A percentile compares a stretch with the other conserved stretches of the same genome.
Conservation (phyloP, 352 stramenopile species). For the Globisporangium cylindrosporum region DNA sequence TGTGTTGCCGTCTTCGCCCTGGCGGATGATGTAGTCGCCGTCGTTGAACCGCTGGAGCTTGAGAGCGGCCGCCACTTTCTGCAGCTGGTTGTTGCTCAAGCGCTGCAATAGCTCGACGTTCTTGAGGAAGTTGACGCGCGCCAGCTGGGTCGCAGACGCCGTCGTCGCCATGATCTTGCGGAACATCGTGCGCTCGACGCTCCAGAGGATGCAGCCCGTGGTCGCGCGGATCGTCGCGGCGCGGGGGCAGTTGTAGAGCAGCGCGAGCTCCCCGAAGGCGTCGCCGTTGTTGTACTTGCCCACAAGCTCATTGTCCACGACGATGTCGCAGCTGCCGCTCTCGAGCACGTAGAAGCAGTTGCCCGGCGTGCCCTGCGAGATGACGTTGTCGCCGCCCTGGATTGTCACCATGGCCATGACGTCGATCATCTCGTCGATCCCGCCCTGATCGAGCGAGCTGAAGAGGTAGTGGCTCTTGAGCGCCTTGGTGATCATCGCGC, state of each 20-base stretch:
- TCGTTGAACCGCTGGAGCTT: constrained; percentile 84
- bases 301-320: constrained; percentile 76
- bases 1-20: constrained; percentile 93
- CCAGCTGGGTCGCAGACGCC: constrained; percentile 66
- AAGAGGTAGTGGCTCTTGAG: constrained; percentile 86
- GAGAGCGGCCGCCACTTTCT: constrained; percentile 81
- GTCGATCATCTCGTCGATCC: constrained; percentile 83
- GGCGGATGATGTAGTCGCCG: constrained; percentile 92
- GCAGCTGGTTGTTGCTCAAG: constrained; percentile 80
- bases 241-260: constrained; percentile 96
- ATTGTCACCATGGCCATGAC: constrained; percentile 79
- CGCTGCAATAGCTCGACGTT: constrained; percentile 93
- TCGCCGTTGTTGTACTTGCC: constrained; percentile 76
- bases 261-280: constrained; percentile 95
- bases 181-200: constrained; percentile 89
- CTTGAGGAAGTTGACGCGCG: constrained; percentile 89
- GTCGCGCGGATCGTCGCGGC: constrained; percentile 91
- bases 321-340: constrained; percentile 85
- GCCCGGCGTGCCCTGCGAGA: constrained; percentile 78
- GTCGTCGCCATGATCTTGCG: constrained; percentile 82
- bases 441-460: constrained; percentile 63
- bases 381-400: constrained; percentile 62
- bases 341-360: constrained; percentile 95
- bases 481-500: constrained; percentile 72
- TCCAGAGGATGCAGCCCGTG: constrained; percentile 89